Evolutionary conservation across 768 basidiomycete species (phyloP).

Genomic region (Macrolepiota albuminosa): DNA sequence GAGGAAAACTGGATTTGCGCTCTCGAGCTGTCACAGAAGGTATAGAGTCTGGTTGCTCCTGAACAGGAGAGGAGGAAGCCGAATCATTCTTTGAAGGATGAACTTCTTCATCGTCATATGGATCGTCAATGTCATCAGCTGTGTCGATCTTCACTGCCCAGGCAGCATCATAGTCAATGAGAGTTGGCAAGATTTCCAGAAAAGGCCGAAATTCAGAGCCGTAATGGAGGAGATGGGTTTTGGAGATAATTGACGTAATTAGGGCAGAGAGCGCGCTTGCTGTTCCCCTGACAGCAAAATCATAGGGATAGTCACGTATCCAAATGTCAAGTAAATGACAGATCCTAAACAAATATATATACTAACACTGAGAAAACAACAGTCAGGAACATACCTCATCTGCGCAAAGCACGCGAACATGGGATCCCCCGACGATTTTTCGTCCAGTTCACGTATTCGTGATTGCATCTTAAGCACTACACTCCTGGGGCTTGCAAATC

Average conservation of each 20-base stretch:
- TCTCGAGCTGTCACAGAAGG: constrained; percentile 39
- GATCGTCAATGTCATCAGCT: constrained; percentile 60
- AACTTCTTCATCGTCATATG: constrained; percentile 54
- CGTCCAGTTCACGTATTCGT: constrained; percentile 71
- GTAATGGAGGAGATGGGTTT: constrained; percentile 81
- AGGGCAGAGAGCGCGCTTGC: constrained; percentile 69
- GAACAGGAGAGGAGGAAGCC: constrained; percentile 18
- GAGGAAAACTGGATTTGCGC: constrained; percentile 65
- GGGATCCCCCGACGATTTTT: constrained; percentile 63
- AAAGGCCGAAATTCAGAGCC: constrained; percentile 82
- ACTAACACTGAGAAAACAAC: background rate
- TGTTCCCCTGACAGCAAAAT: constrained; percentile 76
- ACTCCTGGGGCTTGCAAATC: constrained; percentile 75
- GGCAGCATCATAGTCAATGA: constrained; percentile 62
- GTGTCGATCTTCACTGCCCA: constrained; percentile 69
- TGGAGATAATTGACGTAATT: constrained; percentile 73
- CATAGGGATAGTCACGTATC: constrained; percentile 70
- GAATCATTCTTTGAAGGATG: constrained; percentile 15
- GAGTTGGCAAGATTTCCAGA: constrained; percentile 56
- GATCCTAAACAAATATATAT: constrained; percentile 43
- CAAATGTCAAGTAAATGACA: constrained; percentile 76
- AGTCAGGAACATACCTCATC: constrained; percentile 55
- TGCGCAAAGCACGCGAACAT: constrained; percentile 88
- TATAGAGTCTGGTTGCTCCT: constrained; percentile 17
- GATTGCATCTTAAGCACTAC: constrained; percentile 86